Evolutionary conservation across 345 rosid species (phyloP).

Genomic region (Eutrema yunnanense): DNA sequence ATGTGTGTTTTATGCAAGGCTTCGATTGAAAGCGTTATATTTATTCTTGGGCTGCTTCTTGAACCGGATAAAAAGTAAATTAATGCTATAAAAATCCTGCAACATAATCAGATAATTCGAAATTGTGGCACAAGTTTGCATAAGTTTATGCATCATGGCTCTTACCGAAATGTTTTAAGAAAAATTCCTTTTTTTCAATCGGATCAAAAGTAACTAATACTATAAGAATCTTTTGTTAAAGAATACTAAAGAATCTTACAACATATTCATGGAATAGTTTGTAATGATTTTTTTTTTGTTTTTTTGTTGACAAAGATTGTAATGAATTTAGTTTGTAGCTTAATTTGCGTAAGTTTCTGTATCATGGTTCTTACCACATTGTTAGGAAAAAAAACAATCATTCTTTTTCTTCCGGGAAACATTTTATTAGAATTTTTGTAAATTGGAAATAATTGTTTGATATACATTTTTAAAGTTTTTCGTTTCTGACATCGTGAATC

Average conservation of each 20-base stretch:
- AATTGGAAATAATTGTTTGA: not conserved
- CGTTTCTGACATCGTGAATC: not conserved
- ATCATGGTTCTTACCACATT: conserved; percentile 14
- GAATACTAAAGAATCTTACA: not conserved
- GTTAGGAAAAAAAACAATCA: not conserved
- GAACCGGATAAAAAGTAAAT: not conserved
- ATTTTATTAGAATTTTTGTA: not conserved
- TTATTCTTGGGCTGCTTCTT: not conserved
- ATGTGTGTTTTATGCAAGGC: not conserved
- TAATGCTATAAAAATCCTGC: not conserved
- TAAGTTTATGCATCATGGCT: not conserved
- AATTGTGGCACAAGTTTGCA: not conserved
- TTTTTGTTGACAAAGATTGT: not conserved
- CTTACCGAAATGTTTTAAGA: not conserved
- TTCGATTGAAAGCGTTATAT: not conserved
- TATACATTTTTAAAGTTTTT: not conserved
- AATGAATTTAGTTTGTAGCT: not conserved
- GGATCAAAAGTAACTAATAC: not conserved
- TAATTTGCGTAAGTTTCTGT: not conserved
- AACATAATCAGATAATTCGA: not conserved
- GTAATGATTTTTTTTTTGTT: not conserved
- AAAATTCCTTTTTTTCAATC: not conserved
- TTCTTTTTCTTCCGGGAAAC: not conserved
- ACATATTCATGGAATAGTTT: conserved; percentile 5
- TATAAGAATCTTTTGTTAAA: not conserved